Evolutionary conservation across 176 grass and related monocot species (phyloP), one percentile per base, ranked within the genome.

Genomic region (Musa beccarii): DNA sequence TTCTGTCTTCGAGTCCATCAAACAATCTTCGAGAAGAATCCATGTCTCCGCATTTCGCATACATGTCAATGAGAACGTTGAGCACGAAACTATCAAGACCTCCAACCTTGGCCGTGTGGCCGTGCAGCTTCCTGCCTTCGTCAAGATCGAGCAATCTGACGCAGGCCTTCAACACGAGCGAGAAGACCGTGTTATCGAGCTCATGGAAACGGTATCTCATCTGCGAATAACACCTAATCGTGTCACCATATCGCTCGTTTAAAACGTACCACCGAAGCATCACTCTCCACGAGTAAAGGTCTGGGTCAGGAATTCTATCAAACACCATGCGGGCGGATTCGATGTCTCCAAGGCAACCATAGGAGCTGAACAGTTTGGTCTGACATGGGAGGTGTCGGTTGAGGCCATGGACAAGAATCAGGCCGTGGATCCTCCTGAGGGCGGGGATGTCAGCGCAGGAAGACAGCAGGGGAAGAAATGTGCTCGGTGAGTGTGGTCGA

Each of bases 331-430:
- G 84, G 54, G 86, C 84, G 21, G 81, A 86, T 53, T 73, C 81
- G 54, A 82, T 0, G 67, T 89, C 84, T n/a, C 84, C 86, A 0
- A 89, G 71, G 51, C 75, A 72, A 1, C 81, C 72, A 9, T 92
- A 92, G 83, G 75, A 85, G 66, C 89, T 92, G 64, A 84, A 78
- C 73, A 92, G 80, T 82, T 92, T 92, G 79, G 89, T 92, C 64
- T 73, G 49, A 9, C 74, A 63, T 61, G 71, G 65, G 59, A 86
- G 79, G 76, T 54, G 49, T 9, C 22, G 49, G 57, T 24, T 74
- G 54, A 84, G 52, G 4, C 79, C 79, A 10, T 62, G 73, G 16
- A 80, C 53, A 24, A 86, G 26, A 59, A 92, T 84, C 53, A 57
- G 84, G 8, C 24, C 84, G 62, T 92, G 89, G 23, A 89, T 73